Base-by-base conservation (phyloP, 1,139 yeast genomes). In the Blastobotrys capitulatus region DNA sequence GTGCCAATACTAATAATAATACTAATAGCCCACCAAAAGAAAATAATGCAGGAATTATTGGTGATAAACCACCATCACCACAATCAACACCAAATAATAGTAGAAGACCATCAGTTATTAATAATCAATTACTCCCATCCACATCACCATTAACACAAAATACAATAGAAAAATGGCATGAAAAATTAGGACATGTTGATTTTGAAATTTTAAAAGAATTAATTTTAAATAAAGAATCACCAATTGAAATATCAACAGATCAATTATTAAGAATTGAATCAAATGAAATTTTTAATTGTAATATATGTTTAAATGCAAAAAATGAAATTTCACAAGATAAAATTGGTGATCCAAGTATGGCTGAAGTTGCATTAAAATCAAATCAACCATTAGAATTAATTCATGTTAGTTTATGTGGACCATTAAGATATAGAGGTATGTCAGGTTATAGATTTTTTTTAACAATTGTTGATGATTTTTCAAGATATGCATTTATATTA, bases 391-490 rank as follows among this genome's bases (percentile, higher is more conserved):
- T 47, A 18, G 49, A 47, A 27, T 39, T 47, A n/a, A 42, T 47
- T 34, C 49, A 47, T n/a, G 49, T 46, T 26, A 41, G 46, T 18
- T 34, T 47, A 15, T 47, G 49, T 20, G 49, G 49, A 27, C 49
- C 49, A 13, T 32, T 41, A 20, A 36, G 26, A 19, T 20, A 38
- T 7, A 42, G 49, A 8, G 49, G 49, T n/a, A 16, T 47, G 46
- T 29, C 43, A 12, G 49, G 49, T 19, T 29, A 38, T 3, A 18
- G 38, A 15, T 35, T 31, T 34, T 47, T 47, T 19, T 27, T 47
- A 27, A 38, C 42, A 16, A 38, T 47, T 13, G 49, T 47, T 10
- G 49, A 47, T 34, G 49, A 47, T 35, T 47, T 25, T 29, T 47
- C 49, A 38, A 31, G 49, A 8, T 42, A 37, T 38, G 43, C 46